phyloP scores from a whole-genome alignment of 2,329 filamentous ascomycete species.

The Huntiella moniliformis region DNA sequence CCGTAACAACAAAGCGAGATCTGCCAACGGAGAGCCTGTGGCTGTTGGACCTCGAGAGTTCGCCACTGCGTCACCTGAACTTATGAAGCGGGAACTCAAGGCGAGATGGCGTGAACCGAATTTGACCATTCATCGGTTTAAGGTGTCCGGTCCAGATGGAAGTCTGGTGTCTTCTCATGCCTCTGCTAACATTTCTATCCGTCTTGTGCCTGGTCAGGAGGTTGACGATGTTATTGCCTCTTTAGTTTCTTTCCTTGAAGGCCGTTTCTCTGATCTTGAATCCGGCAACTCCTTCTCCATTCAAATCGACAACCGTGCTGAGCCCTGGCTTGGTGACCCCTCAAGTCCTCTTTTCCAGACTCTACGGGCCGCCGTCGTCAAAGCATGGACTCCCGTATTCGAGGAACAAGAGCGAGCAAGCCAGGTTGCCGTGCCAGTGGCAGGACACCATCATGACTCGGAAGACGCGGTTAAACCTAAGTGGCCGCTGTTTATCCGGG shows the following conservation, averaged over 20 bases:
- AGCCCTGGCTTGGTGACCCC: constrained; percentile 89
- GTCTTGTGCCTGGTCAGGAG: constrained; percentile 85
- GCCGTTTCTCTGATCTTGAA: constrained; percentile 54
- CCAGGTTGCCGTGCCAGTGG: neutral
- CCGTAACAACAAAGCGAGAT: constrained; percentile 22
- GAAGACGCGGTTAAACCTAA: constrained; percentile 19
- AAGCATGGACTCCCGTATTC: constrained; percentile 54
- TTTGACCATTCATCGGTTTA: constrained; percentile 80
- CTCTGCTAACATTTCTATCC: constrained; percentile 72
- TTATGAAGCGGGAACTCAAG: constrained; percentile 67
- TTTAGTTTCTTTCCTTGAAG: constrained; percentile 47
- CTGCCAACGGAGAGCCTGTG: neutral
- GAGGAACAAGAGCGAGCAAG: constrained; percentile 14
- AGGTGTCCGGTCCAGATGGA: constrained; percentile 79
- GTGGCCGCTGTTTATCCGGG: constrained; percentile 67
- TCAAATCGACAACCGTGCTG: constrained; percentile 78
- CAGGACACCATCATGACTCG: constrained; percentile 13
- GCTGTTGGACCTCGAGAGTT: neutral
- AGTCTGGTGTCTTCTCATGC: constrained; percentile 83
- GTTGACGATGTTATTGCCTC: constrained; percentile 54
- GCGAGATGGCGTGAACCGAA: constrained; percentile 90
- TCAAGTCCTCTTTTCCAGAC: constrained; percentile 81
- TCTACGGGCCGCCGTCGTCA: constrained; percentile 65
- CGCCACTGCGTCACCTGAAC: neutral
- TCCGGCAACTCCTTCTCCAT: constrained; percentile 68